Base-by-base conservation (phyloP, 768 basidiomycete species). In the Boletus huronensis region DNA sequence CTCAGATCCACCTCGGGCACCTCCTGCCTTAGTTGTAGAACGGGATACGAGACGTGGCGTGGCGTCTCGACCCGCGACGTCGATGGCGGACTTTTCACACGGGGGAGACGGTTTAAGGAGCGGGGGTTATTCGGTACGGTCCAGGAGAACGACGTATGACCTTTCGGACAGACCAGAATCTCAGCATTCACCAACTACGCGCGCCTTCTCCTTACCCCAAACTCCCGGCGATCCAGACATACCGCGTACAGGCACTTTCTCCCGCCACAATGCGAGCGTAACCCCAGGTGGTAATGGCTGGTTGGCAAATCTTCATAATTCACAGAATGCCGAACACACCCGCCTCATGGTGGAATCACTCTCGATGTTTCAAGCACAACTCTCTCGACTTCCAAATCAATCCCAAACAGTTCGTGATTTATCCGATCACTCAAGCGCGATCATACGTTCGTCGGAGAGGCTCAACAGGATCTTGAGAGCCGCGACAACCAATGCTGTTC, bases 291-390 rank as follows among this genome's bases (percentile, higher is more conserved):
- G 53, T 21, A 61, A 51, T 38, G 59, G 59, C 31, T 47, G 58
- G 14, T 32, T 50, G 25, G 34, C 54, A n/a, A 60, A 26, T 25
- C 23, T 25, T 25, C 23, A 25, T 41, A 58, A 17, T 26, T 61
- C 59, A 45, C 66, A 65, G 35, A 71, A 66, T 35, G 66, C 75
- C 4, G 88, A 91, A 59, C 90, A 91, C 60, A 75, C 82, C 1
- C 74, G 79, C n/a, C 70, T 93, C 42, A 83, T 92, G 79, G 60
- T 83, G 21, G 88, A 92, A 39, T 80, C 84, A 17, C 70, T 92
- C 14, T 66, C 72, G 5, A 81, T 87, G 76, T 90, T 93, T 58
- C 88, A 91, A 65, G 72, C 77, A 3, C 79, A 87, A 25, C 70
- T 91, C 2, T 70, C 77, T 21, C 83, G 85, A 45, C 67, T 86